Base-by-base conservation (phyloP, 768 basidiomycete genomes). In the Cantharellus cinnabarinus region DNA sequence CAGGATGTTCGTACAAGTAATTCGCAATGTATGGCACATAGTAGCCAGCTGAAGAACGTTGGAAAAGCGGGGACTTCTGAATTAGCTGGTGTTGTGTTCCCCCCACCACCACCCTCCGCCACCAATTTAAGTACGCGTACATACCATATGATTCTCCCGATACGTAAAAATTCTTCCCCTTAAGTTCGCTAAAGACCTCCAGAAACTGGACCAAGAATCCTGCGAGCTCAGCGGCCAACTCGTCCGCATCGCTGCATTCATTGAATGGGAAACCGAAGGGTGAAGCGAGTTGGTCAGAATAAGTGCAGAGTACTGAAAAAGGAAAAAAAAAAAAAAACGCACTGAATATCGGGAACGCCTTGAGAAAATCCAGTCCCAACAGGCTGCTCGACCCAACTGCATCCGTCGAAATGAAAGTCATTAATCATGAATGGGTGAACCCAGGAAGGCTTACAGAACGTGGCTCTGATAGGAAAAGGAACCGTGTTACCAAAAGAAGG, bases 291-390 rank as follows among this genome's bases (percentile, higher is more conserved):
- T 29, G 20, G 20, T 29, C 20, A 48, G 44, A 10, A 10, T 48
- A 48, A 48, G 10, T 29, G 10, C 29, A 48, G 44, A 10, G 29
- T 48, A 10, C 29, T 48, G 44, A 29, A 29, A 48, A 10, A 48
- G 29, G 7, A 48, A 48, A 48, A 20, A 20, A 7, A 7, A 48
- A 48, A 48, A 48, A 48, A 66, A 39, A 72, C 50, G 58, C 61
- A 42, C 52, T 10, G 35, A 35, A 80, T 79, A 60, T 80, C 77
- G 0, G 85, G 83, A 10, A 62, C 71, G 14, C 85, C 85, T 61
- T 82, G 81, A 2, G 82, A 82, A 67, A 80, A 87, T 0, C 85
- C 85, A 3, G 84, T 86, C 3, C 85, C 85, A 39, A 87, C 79
- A 2, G 85, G 85, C 63, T 86, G 85, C 62, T 88, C 85, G 5